These are phyloP conservation scores for Skeletonema marinoi DNA, from an alignment of 108 stramenopile species.

Conservation along the genomic window DNA sequence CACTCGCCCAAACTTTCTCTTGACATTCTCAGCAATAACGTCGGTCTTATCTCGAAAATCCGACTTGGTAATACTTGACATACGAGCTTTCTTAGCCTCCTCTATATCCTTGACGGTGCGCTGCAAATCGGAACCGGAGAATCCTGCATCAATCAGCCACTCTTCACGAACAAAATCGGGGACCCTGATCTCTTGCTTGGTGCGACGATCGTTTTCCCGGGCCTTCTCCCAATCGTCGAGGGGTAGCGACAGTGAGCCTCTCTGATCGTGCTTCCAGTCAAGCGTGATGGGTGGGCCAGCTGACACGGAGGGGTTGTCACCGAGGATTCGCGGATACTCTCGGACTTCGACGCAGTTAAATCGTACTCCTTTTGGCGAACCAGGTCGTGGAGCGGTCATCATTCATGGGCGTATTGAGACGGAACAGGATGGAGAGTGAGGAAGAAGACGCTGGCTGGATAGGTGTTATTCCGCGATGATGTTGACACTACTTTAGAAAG, in stretches of 20 bases:
- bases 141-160: neutral
- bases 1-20: neutral
- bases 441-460: no score
- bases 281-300: slow-evolving; percentile 29
- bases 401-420: no score
- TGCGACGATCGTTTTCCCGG: neutral
- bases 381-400: no score
- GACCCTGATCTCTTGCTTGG: neutral
- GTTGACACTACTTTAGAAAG: no score
- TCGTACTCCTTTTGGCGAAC: no score
- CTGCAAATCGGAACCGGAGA: neutral
- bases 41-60: neutral
- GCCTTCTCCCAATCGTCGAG: neutral
- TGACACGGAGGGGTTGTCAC: slow-evolving; percentile 37
- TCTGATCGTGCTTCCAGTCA: slow-evolving; percentile 9
- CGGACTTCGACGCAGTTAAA: slow-evolving; percentile 40
- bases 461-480: no score
- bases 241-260: neutral
- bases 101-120: neutral
- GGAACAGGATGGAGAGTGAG: no score
- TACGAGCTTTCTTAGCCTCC: neutral
- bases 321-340: slow-evolving; percentile 38
- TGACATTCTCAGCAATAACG: neutral
- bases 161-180: neutral
- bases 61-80: neutral